These are phyloP conservation scores for Pelargonium fulgidum DNA, from an alignment of 441 rosid species.

Conservation along the genomic window DNA sequence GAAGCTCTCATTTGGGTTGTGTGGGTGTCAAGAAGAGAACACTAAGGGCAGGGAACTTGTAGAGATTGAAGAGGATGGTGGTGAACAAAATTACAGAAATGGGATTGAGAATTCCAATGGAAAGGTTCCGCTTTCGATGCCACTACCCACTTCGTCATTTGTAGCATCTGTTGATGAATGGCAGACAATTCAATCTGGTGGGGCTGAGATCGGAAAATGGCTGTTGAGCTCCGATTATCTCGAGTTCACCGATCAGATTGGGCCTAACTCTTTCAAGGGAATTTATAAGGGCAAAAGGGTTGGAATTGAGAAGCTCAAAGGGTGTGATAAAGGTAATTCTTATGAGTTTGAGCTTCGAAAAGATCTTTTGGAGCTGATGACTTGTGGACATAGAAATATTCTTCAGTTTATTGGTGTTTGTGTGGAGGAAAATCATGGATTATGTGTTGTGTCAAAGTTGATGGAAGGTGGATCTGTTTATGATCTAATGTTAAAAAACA, in stretches of 20 bases:
- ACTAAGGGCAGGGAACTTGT: conserved; percentile 48
- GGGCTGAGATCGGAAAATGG: conserved; percentile 67
- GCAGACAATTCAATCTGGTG: conserved; percentile 75
- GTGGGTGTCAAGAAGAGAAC: conserved; percentile 91
- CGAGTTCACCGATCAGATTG: conserved; percentile 68
- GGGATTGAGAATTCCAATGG: conserved; percentile 38
- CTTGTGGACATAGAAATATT: conserved; percentile 81
- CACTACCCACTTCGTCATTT: conserved; percentile 63
- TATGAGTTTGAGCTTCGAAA: conserved; percentile 72
- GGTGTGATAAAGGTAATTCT: conserved; percentile 85
- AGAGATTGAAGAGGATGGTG: conserved; percentile 61
- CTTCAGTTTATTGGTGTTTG: conserved; percentile 75
- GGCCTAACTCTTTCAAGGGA: conserved; percentile 62
- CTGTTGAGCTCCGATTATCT: conserved; percentile 63
- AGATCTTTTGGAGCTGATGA: conserved; percentile 79
- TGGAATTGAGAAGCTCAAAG: conserved; percentile 86
- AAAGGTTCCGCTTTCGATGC: conserved; percentile 59
- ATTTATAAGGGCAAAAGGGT: conserved; percentile 63
- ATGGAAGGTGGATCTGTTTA: conserved; percentile 89
- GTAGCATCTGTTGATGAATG: conserved; percentile 72
- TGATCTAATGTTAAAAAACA: conserved; percentile 64
- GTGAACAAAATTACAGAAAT: conserved; percentile 41
- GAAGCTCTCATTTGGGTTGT: conserved; percentile 86
- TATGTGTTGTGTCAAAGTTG: conserved; percentile 76
- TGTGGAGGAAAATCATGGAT: conserved; percentile 79